Conservation (phyloP, 2,329 filamentous ascomycete genomes). For the Colletotrichum gigasporum region DNA sequence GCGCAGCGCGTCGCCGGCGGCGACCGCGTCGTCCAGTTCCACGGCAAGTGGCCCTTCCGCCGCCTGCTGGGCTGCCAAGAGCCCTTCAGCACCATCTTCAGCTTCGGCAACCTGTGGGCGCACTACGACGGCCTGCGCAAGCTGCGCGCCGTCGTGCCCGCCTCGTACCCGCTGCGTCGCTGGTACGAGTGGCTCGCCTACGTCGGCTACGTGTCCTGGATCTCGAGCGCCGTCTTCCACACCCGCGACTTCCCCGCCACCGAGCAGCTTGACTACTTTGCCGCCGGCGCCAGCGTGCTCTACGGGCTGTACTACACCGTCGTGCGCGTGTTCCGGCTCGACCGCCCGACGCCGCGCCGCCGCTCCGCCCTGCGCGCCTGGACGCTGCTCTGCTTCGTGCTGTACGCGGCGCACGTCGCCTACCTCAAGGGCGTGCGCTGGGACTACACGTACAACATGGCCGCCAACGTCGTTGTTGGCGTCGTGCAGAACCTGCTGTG, state of each 20-base stretch:
- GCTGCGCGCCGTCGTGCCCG: conserved; percentile 75
- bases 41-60: conserved; percentile 98
- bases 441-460: conserved; percentile 99
- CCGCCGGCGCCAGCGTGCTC: conserved; percentile 86
- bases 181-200: conserved; percentile 86
- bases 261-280: conserved; percentile 97
- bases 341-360: conserved; percentile 59
- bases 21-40: conserved; percentile 85
- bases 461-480: conserved; percentile 87
- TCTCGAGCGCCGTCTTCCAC: conserved; percentile 91
- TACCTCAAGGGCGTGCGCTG: conserved; percentile 89
- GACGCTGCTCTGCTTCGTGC: conserved; percentile 74
- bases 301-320: conserved; percentile 91
- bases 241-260: conserved; percentile 85
- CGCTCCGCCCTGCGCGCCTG: conserved; percentile 72
- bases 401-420: conserved; percentile 81
- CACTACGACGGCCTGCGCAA: conserved; percentile 81
- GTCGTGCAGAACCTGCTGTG: conserved; percentile 84
- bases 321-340: conserved; percentile 84
- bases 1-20: conserved; percentile 71
- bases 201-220: conserved; percentile 85
- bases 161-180: conserved; percentile 76
- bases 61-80: conserved; percentile 94
- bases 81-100: conserved; percentile 93
- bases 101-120: conserved; percentile 87